Evolutionary conservation across 371 early-diverging fungal genomes (phyloP), one percentile per base, ranked within the genome.

Genomic region (Mortierella sp.): DNA sequence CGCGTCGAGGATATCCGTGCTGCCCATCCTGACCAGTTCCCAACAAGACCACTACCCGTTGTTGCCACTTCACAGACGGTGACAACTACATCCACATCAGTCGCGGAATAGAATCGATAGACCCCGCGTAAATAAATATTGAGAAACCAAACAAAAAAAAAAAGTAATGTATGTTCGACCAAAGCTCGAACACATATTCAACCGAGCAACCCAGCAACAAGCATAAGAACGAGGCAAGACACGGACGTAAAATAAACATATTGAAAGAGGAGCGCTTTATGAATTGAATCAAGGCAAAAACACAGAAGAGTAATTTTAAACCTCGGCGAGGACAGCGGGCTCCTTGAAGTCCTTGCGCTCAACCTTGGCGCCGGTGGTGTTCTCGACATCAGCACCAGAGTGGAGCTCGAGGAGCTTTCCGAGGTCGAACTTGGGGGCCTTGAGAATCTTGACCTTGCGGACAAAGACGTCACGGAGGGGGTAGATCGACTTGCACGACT

Each of bases 381-480:
- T 65, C 89, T 97, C 99, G 78, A 89, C 92, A 77, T 91, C 90
- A 79, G 94, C 91, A 88, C 95, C 96, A 88, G 93, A 93, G 96
- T 99, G 99, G 84, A 98, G 96, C 92, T 98, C 99, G 89, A 98
- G 90, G 80, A 99, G 96, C 93, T 98, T 98, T 88, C 96, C 97
- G 84, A 93, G 88, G 93, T 99, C 98, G 88, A 94, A 93, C 92
- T 97, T 97, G 92, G 99, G 99, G 74, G 95, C 93, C 97, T 99
- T 99, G 89, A 99, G 93, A 89, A 99, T 98, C 97, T 99, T 99
- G 91, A 98, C 99, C 96, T 99, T 99, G 92, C 97, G 97, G 89
- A 99, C 94, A 91, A 94, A 96, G 89, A 97, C 97, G 94, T 98
- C 97, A 93, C 99, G 99, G 84, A 99, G 95, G 76, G 99, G 99